A percentile compares a stretch with the other conserved stretches of the same genome.
Evolutionary conservation across 2,329 filamentous ascomycete species (phyloP).

Genomic region (Curvularia sp.): DNA sequence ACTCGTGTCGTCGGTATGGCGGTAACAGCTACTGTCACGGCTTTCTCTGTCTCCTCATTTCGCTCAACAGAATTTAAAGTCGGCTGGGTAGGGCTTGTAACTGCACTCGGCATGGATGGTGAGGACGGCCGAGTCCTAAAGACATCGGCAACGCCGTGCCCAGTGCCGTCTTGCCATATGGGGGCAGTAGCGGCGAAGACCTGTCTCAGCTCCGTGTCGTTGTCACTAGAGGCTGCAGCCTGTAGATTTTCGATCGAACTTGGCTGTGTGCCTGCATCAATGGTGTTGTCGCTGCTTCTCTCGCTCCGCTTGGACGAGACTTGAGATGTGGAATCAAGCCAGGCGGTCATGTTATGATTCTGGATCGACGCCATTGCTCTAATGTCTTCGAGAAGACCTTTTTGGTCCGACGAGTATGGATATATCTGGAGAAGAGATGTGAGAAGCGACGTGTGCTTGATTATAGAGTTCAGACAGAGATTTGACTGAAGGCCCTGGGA

Average conservation of each 20-base stretch:
- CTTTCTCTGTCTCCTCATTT: not conserved
- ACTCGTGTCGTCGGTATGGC: not conserved
- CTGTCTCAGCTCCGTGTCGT: slow-evolving; percentile 22
- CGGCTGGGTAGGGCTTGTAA: not conserved
- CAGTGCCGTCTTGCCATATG: slow-evolving; percentile 32
- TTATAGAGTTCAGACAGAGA: slow-evolving; percentile 15
- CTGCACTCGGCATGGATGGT: not conserved
- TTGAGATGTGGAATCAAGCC: slow-evolving; percentile 20
- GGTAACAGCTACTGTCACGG: not conserved
- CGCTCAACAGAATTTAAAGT: not conserved
- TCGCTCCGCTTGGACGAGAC: slow-evolving; percentile 5
- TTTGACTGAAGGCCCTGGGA: slow-evolving; percentile 17
- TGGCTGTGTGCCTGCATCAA: not conserved
- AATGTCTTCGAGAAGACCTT: slow-evolving; percentile 30
- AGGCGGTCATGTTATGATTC: slow-evolving; percentile 24
- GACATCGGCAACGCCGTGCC: slow-evolving; percentile 25
- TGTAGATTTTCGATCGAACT: not conserved
- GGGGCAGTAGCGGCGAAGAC: slow-evolving; percentile 24
- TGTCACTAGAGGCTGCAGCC: not conserved
- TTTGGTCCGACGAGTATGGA: slow-evolving; percentile 19
- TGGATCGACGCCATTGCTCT: slow-evolving; percentile 23
- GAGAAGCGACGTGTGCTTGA: slow-evolving; percentile 26
- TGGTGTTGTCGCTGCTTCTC: not conserved
- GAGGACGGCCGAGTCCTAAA: slow-evolving; percentile 7
- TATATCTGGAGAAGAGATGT: slow-evolving; percentile 29